Evolutionary conservation across 208 protist species (phyloP).

Genomic region (Polymyxa betae): DNA sequence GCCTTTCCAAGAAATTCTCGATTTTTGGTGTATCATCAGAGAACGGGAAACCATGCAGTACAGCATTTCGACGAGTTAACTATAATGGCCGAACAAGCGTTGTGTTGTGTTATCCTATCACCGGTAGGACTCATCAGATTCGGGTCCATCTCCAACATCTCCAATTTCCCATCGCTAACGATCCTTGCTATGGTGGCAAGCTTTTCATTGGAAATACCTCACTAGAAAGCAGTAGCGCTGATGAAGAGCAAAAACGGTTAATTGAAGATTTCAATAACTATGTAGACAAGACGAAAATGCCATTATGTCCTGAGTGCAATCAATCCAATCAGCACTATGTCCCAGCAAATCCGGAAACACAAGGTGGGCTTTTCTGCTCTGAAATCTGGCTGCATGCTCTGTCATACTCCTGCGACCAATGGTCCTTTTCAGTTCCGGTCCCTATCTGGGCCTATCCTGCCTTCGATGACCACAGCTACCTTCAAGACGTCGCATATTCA

Average conservation of each 20-base stretch:
- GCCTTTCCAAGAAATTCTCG: conserved; percentile 22
- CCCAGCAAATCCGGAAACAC: neutral
- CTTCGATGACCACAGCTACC: conserved; percentile 27
- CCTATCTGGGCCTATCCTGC: neutral
- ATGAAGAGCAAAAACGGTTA: neutral
- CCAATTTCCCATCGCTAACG: conserved; percentile 49
- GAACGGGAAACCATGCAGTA: neutral
- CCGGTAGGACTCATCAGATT: conserved; percentile 55
- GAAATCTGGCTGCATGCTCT: conserved; percentile 46
- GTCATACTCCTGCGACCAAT: neutral
- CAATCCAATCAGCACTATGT: conserved; percentile 9
- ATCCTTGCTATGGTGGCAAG: conserved; percentile 37
- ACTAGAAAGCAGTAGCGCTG: neutral
- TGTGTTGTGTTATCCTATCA: conserved; percentile 46
- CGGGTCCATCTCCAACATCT: conserved; percentile 52
- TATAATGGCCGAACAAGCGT: conserved; percentile 25
- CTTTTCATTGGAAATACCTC: conserved; percentile 15
- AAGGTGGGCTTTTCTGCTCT: conserved; percentile 21
- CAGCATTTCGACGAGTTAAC: conserved; percentile 1
- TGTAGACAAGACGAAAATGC: neutral
- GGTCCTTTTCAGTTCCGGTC: neutral
- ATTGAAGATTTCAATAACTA: neutral
- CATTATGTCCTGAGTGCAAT: conserved; percentile 17
- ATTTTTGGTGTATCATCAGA: neutral
- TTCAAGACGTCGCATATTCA: neutral